Evolutionary conservation across 2,329 filamentous ascomycete species (phyloP).

Genomic region (Penicillium sp.): DNA sequence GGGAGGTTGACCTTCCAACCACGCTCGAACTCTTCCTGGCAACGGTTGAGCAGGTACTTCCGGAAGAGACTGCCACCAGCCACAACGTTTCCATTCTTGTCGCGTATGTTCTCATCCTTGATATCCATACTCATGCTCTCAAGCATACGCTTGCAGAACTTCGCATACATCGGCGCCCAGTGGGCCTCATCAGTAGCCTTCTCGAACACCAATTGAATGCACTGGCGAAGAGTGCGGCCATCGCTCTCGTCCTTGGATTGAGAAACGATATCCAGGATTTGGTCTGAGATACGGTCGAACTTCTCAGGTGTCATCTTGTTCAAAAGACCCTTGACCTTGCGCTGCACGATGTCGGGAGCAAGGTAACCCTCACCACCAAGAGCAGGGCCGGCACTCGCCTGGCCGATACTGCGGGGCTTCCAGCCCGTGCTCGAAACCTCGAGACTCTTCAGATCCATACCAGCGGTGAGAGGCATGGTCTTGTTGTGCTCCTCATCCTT

Average conservation of each 20-base stretch:
- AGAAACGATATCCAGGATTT: conserved; percentile 85
- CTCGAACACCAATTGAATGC: conserved; percentile 98
- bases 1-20: conserved; percentile 87
- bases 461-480: conserved; percentile 85
- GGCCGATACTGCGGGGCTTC: conserved; percentile 73
- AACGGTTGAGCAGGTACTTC: conserved; percentile 97
- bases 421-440: conserved; percentile 69
- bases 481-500: conserved; percentile 69
- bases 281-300: conserved; percentile 90
- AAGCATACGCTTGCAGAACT: conserved; percentile 96
- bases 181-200: conserved; percentile 98
- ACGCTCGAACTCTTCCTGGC: conserved; percentile 97
- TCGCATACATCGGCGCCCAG: conserved; percentile 98
- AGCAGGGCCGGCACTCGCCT: conserved; percentile 45
- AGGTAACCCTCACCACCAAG: conserved; percentile 58
- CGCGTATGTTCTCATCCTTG: conserved; percentile 88
- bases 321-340: conserved; percentile 95
- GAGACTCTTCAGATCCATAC: conserved; percentile 76
- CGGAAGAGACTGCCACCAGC: conserved; percentile 92
- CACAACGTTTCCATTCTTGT: conserved; percentile 83
- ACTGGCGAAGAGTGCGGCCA: conserved; percentile 88
- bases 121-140: conserved; percentile 93
- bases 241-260: conserved; percentile 96
- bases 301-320: conserved; percentile 99
- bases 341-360: conserved; percentile 88